Base-by-base conservation (phyloP, 1,139 yeast species). In the Taphrina confusa region DNA sequence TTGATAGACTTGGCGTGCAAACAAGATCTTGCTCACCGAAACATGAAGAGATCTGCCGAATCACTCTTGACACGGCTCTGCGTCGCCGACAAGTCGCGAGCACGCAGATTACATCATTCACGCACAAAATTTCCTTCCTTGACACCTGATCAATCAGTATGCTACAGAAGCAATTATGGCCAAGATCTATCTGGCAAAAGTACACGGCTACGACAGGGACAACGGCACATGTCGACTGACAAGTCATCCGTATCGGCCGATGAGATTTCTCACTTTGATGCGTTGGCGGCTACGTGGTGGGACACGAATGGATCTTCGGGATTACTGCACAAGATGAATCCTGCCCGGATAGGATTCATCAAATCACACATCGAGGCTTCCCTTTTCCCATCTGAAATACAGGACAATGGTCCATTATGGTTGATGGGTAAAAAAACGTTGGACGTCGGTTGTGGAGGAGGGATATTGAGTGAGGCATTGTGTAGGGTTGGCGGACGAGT, bases 361-460 rank as follows among this genome's bases (percentile, higher is more conserved):
- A 37, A 39, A 30, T 28, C 30, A 22, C 56, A 59, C 30, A 30
- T 45, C 40, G 34, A 39, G 33, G 37, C 36, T 22, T 18, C 34
- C 14, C 33, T 37, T 11, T 37, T 40, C 47, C 56, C 57, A 72
- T 76, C 25, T 74, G 69, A 54, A 1, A 69, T 72, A 1, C 68
- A 27, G 18, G 23, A 27, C 16, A 36, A 12, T 12, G 45, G 36
- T 9, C 34, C 33, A 8, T 25, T 18, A n/a, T 51, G 60, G 58
- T 44, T 62, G n/a, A 12, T 46, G 1, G 82, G 78, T 25, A 82
- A 69, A 78, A 72, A 74, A 12, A 91, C 84, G 0, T 74, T 92
- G 63, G 99, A 92, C 70, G 84, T 92, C 60, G 99, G 99, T 0
- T 94, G 98, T 70, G 99, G 99, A 22, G 99, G 98, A 5, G 99